phyloP scores from a whole-genome alignment of 2,329 filamentous ascomycete species.

The Venturia asperata region DNA sequence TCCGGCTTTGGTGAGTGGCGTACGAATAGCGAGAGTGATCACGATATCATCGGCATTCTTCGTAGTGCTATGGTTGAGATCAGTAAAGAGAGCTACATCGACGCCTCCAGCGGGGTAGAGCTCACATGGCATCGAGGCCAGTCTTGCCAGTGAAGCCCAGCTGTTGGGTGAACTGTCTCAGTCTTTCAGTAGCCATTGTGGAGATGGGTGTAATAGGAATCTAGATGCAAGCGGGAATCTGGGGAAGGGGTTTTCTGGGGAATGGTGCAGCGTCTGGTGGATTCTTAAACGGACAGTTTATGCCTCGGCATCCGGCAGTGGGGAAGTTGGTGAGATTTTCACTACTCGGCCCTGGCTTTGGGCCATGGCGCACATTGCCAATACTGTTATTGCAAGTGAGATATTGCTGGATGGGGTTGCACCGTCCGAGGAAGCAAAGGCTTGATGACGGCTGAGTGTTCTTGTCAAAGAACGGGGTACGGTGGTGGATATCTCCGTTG shows the following conservation, averaged over 20 bases:
- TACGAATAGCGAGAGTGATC: slow-evolving; percentile 86
- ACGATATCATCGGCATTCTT: slow-evolving; percentile 96
- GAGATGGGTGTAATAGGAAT: not conserved
- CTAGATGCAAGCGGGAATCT: not conserved
- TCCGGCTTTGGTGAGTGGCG: slow-evolving; percentile 76
- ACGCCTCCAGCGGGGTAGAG: slow-evolving; percentile 8
- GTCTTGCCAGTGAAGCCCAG: slow-evolving; percentile 14
- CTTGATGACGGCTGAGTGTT: not conserved
- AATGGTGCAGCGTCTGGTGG: too few species aligned
- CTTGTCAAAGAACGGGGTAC: not conserved
- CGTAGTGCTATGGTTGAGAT: slow-evolving; percentile 35
- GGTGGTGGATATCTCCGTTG: not conserved
- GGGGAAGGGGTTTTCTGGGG: not conserved
- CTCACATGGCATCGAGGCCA: slow-evolving; percentile 19
- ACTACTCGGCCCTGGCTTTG: not conserved
- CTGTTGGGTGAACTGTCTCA: slow-evolving; percentile 18
- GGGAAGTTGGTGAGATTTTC: not conserved
- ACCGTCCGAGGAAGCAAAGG: not conserved
- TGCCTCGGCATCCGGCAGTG: slow-evolving; percentile 5
- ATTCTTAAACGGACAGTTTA: not conserved
- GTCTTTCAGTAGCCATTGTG: slow-evolving; percentile 18
- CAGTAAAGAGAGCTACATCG: not conserved
- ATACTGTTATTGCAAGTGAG: not conserved
- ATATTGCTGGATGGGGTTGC: not conserved
- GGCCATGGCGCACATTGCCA: not conserved